Percentiles rank a stretch among this genome's conserved stretches.
Conservation (phyloP, 2,329 filamentous ascomycete species). For the Geosmithia putterillii region DNA sequence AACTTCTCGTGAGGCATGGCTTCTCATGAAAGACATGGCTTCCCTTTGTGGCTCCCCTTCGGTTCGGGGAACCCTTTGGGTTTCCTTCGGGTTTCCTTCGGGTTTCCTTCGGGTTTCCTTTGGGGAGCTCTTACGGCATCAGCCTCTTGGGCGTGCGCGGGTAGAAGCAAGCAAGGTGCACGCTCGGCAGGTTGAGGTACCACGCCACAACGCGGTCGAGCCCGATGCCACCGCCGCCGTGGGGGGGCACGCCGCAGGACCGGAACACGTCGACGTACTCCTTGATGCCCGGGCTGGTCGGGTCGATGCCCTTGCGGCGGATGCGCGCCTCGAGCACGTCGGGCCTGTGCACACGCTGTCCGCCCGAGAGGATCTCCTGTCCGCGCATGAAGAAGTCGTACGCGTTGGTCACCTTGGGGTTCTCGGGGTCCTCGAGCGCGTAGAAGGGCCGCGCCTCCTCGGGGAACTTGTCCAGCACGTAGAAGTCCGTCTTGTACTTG, state of each 20-base stretch:
- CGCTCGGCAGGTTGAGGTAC: slow-evolving; percentile 46
- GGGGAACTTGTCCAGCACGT: slow-evolving; percentile 93
- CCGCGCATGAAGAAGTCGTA: slow-evolving; percentile 84
- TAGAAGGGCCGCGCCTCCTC: slow-evolving; percentile 86
- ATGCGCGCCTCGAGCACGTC: slow-evolving; percentile 66
- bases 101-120: not conserved
- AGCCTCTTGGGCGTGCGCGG: slow-evolving; percentile 49
- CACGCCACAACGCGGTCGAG: slow-evolving; percentile 73
- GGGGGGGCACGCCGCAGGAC: slow-evolving; percentile 75
- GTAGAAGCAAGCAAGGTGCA: slow-evolving; percentile 45
- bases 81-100: not conserved
- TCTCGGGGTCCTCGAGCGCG: slow-evolving; percentile 58
- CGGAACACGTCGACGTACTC: slow-evolving; percentile 79
- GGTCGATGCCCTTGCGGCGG: slow-evolving; percentile 69
- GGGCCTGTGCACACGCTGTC: slow-evolving; percentile 81
- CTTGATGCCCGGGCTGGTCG: slow-evolving; percentile 61
- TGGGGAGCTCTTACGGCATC: slow-evolving; percentile 25
- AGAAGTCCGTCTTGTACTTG: slow-evolving; percentile 93
- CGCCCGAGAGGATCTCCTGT: slow-evolving; percentile 86
- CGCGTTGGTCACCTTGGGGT: slow-evolving; percentile 42
- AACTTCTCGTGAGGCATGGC: no score
- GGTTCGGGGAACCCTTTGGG: no score
- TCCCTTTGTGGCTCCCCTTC: no score
- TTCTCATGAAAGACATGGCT: no score
- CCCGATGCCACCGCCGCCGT: slow-evolving; percentile 82